A percentile compares a stretch with the other conserved stretches of the same genome.
Conservation (phyloP, 2,329 filamentous ascomycete species). For the Colletotrichum sp. region DNA sequence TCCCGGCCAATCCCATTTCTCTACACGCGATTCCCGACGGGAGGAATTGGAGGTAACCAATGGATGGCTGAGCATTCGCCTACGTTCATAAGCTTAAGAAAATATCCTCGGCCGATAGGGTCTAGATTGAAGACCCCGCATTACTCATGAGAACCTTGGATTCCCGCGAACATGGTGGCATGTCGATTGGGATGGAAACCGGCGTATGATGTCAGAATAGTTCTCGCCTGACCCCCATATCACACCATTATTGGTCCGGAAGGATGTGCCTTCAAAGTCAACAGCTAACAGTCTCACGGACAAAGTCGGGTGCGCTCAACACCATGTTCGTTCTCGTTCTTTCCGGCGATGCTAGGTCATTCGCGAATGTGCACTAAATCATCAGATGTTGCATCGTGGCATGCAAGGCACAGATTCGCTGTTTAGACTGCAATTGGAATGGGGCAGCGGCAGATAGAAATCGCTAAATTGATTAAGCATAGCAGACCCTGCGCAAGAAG, state of each 20-base stretch:
- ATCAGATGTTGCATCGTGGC: not conserved
- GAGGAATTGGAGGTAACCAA: not conserved
- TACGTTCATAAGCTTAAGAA: not conserved
- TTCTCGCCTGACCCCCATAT: not conserved
- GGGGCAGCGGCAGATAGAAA: not conserved
- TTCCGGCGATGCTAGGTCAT: not conserved
- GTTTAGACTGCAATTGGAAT: not conserved
- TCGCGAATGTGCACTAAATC: not conserved
- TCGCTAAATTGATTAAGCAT: not conserved
- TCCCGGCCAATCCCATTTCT: not conserved
- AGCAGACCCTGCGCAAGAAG: not conserved
- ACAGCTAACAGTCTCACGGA: not conserved
- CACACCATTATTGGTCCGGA: not conserved
- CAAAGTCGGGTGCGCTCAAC: not conserved
- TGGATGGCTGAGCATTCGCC: not conserved
- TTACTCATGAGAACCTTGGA: not conserved
- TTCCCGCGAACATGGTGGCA: not conserved
- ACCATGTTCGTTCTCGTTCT: not conserved
- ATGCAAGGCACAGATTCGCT: not conserved
- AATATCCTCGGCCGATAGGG: not conserved
- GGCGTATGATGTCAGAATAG: not conserved
- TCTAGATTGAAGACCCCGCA: not conserved
- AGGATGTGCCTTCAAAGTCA: not conserved
- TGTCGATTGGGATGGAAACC: not conserved
- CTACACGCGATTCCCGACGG: not conserved